These are phyloP conservation scores for Triglochin maritima DNA, from an alignment of 106 monocot species.

Conservation along the genomic window DNA sequence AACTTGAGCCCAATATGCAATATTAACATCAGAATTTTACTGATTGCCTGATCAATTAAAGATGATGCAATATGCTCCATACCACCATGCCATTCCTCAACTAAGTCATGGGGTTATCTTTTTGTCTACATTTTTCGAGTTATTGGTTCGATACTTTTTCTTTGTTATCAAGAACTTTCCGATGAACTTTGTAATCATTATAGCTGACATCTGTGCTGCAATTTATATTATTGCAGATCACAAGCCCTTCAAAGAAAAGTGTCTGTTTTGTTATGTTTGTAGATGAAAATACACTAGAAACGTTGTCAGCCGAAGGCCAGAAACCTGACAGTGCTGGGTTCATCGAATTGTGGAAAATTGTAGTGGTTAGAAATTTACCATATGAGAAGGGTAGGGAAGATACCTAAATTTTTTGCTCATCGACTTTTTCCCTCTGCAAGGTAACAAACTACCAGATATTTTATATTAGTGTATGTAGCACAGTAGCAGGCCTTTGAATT, in stretches of 20 bases:
- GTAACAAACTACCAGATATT: conserved; percentile 13
- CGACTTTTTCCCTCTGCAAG: conserved; percentile 84
- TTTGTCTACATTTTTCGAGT: no score
- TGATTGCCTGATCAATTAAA: no score
- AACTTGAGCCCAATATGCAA: no score
- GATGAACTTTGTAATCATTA: no score
- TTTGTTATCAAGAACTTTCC: no score
- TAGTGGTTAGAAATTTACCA: conserved; percentile 70
- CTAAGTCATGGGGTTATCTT: no score
- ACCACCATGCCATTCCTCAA: no score
- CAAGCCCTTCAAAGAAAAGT: conserved; percentile 65
- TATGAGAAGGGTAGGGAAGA: conserved; percentile 85
- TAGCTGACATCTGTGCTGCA: neutral
- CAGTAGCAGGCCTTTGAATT: neutral
- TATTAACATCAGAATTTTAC: no score
- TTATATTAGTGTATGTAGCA: neutral
- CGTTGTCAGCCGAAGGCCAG: conserved; percentile 67
- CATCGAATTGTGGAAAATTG: conserved; percentile 78
- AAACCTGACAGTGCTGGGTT: conserved; percentile 53
- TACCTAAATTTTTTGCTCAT: conserved; percentile 81
- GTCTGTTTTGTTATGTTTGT: conserved; percentile 91
- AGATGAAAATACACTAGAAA: conserved; percentile 67
- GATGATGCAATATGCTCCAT: no score
- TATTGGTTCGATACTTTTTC: no score
- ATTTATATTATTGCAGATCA: conserved; percentile 44